Evolutionary conservation across 164 flowering plant species (phyloP).

Genomic region (Nymphaea colorata): DNA sequence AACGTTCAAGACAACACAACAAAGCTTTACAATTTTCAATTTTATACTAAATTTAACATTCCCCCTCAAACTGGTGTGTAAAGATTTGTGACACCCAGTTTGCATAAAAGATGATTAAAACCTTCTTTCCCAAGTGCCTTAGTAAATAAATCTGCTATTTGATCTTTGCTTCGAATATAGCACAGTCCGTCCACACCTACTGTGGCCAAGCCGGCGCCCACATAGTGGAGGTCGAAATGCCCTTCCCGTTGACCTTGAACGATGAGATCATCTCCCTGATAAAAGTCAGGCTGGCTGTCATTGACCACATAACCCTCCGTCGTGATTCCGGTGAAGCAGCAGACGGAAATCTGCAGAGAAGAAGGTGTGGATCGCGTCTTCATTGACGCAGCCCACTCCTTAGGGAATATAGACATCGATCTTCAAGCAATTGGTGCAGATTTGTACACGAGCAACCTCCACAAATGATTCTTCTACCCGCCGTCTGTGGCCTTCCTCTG

Average conservation of each 20-base stretch:
- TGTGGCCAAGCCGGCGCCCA: conserved; percentile 65
- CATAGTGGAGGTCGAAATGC: conserved; percentile 67
- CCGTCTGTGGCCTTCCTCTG: conserved; percentile 78
- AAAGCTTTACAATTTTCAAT: too few relatives aligned
- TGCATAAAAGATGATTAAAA: too few relatives aligned
- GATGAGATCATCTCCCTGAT: conserved; percentile 58
- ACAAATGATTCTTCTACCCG: conserved; percentile 94
- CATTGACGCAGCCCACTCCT: conserved; percentile 83
- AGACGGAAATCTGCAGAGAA: conserved; percentile 66
- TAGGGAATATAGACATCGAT: conserved; percentile 62
- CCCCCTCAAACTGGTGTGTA: too few relatives aligned
- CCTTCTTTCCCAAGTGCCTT: too few relatives aligned
- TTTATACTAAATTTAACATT: too few relatives aligned
- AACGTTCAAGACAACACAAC: too few relatives aligned
- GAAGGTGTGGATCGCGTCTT: conserved; percentile 67
- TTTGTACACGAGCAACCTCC: conserved; percentile 81
- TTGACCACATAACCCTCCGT: conserved; percentile 88
- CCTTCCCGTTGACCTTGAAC: conserved; percentile 51
- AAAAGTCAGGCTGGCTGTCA: conserved; percentile 72
- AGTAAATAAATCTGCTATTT: too few relatives aligned
- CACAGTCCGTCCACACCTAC: conserved; percentile 62
- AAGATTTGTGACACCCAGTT: too few relatives aligned
- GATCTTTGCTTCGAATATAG: too few relatives aligned
- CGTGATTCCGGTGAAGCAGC: conserved; percentile 62
- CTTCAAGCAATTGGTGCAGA: conserved; percentile 84